These are phyloP conservation scores for Tulasnella sp. DNA, from an alignment of 768 basidiomycete genomes.

Conservation along the genomic window DNA sequence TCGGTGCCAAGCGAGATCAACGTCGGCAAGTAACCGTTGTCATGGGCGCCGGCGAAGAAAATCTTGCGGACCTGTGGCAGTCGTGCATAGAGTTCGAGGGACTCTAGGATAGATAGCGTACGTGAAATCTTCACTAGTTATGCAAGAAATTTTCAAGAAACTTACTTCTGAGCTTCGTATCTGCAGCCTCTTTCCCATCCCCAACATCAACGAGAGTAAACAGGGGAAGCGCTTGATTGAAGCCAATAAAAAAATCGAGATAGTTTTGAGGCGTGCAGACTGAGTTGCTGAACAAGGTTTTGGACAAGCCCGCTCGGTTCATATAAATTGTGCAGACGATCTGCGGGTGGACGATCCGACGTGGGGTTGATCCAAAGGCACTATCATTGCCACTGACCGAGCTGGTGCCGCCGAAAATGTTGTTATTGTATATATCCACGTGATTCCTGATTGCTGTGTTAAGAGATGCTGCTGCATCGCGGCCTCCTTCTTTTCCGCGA, in stretches of 20 bases:
- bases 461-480: conserved; percentile 3
- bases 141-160: neutral
- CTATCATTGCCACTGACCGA: too few relatives aligned
- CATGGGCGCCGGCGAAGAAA: conserved; percentile 13
- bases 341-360: neutral
- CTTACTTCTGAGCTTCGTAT: conserved; percentile 13
- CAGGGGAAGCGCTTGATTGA: conserved; percentile 10
- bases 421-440: neutral
- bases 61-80: conserved; percentile 12
- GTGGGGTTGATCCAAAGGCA: neutral
- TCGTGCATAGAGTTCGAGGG: conserved; percentile 2
- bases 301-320: neutral
- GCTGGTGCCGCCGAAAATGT: too few relatives aligned
- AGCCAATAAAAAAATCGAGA: conserved; percentile 6
- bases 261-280: conserved; percentile 5
- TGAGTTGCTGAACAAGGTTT: neutral
- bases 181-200: conserved; percentile 12
- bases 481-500: conserved; percentile 14
- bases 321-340: conserved; percentile 2
- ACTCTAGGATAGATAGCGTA: neutral
- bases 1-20: conserved; percentile 1
- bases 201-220: conserved; percentile 14
- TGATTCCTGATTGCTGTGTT: neutral
- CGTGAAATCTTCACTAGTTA: neutral
- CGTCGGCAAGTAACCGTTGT: conserved; percentile 1